These are phyloP conservation scores for Hypomontagnella monticulosa DNA, from an alignment of 495 filamentous ascomycete genomes.

Conservation along the genomic window DNA sequence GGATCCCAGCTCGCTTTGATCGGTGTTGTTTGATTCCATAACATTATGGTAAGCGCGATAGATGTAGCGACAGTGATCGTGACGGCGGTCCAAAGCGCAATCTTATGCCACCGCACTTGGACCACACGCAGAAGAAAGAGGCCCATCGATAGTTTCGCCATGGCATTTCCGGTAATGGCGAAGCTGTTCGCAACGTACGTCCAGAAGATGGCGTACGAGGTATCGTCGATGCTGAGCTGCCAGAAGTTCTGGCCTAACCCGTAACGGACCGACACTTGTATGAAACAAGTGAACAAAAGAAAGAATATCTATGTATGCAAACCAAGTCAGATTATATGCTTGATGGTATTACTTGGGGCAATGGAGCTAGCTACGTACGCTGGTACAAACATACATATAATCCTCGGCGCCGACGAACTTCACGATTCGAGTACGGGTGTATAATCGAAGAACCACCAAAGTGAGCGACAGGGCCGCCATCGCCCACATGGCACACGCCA, in stretches of 20 bases:
- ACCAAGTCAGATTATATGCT: constrained; percentile 4
- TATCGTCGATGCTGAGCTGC: constrained; percentile 44
- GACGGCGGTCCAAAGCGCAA: constrained; percentile 49
- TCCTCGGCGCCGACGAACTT: constrained; percentile 52
- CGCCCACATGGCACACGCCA: constrained; percentile 51
- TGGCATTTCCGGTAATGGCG: constrained; percentile 51
- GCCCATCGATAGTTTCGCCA: constrained; percentile 55
- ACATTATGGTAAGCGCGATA: constrained; percentile 45
- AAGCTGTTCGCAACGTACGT: constrained; percentile 53
- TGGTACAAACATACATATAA: constrained; percentile 48
- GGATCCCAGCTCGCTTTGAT: constrained; percentile 50
- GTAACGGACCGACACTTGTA: constrained; percentile 50
- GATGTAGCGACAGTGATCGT: constrained; percentile 46
- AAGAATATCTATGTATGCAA: constrained; percentile 41
- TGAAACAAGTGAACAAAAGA: constrained; percentile 46
- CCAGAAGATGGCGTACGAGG: constrained; percentile 52
- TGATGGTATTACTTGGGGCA: background rate
- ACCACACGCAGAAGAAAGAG: constrained; percentile 54
- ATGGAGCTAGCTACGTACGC: constrained; percentile 35
- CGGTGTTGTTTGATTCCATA: constrained; percentile 53
- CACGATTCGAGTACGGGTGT: constrained; percentile 50
- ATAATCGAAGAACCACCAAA: constrained; percentile 48
- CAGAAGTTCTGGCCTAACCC: constrained; percentile 50
- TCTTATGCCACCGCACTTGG: constrained; percentile 48
- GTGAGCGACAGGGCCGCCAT: constrained; percentile 46